Conservation (phyloP, 345 rosid species). For the Rubroshorea leprosula region DNA sequence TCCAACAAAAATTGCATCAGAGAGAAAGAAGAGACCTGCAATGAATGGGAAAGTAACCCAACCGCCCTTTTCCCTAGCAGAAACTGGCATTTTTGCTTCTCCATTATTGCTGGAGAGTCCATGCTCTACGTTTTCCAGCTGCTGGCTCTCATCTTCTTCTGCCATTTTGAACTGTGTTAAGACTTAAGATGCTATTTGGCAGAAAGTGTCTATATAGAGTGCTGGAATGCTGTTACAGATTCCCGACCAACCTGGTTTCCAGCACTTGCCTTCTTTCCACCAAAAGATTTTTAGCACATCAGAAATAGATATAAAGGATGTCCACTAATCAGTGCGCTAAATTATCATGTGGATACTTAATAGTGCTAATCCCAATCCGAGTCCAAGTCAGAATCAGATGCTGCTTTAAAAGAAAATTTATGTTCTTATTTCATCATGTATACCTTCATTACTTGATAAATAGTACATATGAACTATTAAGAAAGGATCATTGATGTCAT, state of each 20-base stretch:
- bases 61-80: conserved; percentile 27
- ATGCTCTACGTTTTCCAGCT: background rate
- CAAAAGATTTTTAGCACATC: conserved; percentile 5
- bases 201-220: conserved; percentile 9
- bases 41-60: conserved; percentile 55
- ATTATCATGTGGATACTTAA: background rate
- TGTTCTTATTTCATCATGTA: background rate
- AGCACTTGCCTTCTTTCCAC: conserved; percentile 1
- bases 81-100: conserved; percentile 13
- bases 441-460: background rate
- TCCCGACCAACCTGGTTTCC: conserved; percentile 3
- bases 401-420: background rate
- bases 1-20: background rate
- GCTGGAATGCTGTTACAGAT: conserved; percentile 2
- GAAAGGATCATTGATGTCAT: background rate
- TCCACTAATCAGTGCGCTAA: background rate
- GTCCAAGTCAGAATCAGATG: background rate
- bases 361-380: background rate
- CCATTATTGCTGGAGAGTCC: background rate
- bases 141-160: background rate
- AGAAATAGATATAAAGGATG: background rate
- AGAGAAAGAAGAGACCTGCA: conserved; percentile 24
- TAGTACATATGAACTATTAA: background rate
- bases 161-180: background rate
- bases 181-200: background rate